Conservation (phyloP, 1,284 basidiomycete genomes). For the Leccinum fallax region DNA sequence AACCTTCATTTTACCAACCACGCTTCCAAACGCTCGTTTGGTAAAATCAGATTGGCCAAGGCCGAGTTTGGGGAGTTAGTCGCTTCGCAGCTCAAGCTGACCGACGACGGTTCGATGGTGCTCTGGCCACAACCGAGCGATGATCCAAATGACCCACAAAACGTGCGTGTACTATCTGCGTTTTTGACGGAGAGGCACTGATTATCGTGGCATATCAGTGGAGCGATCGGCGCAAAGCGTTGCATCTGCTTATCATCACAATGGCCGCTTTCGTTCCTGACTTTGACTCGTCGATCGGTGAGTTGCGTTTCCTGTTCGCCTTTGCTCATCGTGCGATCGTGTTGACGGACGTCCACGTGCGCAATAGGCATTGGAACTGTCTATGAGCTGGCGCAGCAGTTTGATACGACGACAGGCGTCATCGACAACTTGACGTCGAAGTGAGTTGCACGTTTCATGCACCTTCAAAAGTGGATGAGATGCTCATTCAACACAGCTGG, state of each 20-base stretch:
- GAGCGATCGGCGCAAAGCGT: slow-evolving; percentile 44
- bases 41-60: slow-evolving; percentile 49
- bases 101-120: slow-evolving; percentile 48
- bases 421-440: slow-evolving; percentile 60
- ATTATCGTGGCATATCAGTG: slow-evolving; percentile 35
- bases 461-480: neutral
- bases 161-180: slow-evolving; percentile 36
- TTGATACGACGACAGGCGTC: slow-evolving; percentile 50
- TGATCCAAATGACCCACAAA: slow-evolving; percentile 56
- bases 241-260: slow-evolving; percentile 52
- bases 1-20: neutral
- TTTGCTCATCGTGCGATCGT: neutral
- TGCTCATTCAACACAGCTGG: slow-evolving; percentile 41
- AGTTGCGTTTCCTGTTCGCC: neutral
- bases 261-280: slow-evolving; percentile 56
- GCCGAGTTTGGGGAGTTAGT: slow-evolving; percentile 51
- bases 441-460: slow-evolving; percentile 32
- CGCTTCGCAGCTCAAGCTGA: slow-evolving; percentile 50
- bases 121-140: slow-evolving; percentile 60
- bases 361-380: slow-evolving; percentile 50
- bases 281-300: slow-evolving; percentile 55
- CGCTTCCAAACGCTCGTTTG: neutral
- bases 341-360: neutral
- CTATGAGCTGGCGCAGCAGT: slow-evolving; percentile 53
- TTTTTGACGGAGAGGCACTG: neutral